Conservation (phyloP, 768 basidiomycete genomes). For the Clavulina sp. region DNA sequence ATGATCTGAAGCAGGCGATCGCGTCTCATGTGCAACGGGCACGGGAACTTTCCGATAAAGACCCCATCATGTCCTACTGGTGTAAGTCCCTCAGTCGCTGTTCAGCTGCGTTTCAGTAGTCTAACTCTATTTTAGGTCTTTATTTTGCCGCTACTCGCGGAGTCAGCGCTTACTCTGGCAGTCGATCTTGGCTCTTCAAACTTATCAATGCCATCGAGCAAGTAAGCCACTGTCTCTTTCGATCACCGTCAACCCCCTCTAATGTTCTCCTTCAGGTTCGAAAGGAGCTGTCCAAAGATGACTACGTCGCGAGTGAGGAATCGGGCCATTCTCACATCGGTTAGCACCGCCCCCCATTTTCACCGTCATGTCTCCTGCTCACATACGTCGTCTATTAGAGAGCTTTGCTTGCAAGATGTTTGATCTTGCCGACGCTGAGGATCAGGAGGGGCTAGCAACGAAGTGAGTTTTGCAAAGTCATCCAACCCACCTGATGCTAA, state of each 20-base stretch:
- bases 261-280: background rate
- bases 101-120: no score
- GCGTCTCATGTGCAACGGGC: conserved; percentile 82
- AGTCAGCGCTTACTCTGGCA: background rate
- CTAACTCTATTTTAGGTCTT: background rate
- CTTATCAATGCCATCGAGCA: background rate
- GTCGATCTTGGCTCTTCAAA: background rate
- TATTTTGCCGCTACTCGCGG: background rate
- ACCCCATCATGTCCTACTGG: conserved; percentile 89
- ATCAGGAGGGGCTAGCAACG: conserved; percentile 56
- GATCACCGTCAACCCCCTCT: background rate
- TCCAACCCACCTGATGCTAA: conserved; percentile 10
- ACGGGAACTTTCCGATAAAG: conserved; percentile 62
- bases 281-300: no score
- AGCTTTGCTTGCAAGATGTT: conserved; percentile 87
- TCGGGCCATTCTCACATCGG: conserved; percentile 82
- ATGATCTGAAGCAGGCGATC: no score
- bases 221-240: background rate
- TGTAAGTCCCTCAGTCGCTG: conserved; percentile 61
- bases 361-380: no score
- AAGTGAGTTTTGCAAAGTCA: conserved; percentile 32
- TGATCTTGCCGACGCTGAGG: conserved; percentile 74
- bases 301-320: conserved; percentile 26
- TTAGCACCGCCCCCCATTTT: no score
- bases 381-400: no score